Percentiles rank a stretch among this genome's conserved stretches.
Conservation (phyloP, 2,329 filamentous ascomycete species). For the Cadophora gregata region DNA sequence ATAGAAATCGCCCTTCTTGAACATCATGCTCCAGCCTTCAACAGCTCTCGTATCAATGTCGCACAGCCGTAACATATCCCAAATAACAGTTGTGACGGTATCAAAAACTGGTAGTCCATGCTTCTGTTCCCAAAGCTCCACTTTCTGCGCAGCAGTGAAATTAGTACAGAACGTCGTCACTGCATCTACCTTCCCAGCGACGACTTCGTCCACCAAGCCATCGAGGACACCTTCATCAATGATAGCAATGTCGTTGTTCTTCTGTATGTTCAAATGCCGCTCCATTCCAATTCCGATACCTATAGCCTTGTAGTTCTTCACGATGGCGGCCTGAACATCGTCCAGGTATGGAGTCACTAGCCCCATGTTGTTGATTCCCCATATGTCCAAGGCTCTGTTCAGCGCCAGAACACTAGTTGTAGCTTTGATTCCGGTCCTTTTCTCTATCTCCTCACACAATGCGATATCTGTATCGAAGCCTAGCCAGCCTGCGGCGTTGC, state of each 20-base stretch:
- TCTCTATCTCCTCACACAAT: constrained; percentile 48
- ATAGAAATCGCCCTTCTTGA: constrained; percentile 25
- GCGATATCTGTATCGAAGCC: constrained; percentile 49
- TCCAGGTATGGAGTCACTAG: constrained; percentile 51
- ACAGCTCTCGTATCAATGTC: constrained; percentile 43
- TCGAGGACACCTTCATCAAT: constrained; percentile 45
- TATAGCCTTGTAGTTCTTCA: constrained; percentile 45
- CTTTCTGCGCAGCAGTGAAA: constrained; percentile 48
- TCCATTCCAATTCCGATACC: constrained; percentile 45
- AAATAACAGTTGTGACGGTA: constrained; percentile 50
- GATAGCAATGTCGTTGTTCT: constrained; percentile 48
- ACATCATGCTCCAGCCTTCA: constrained; percentile 47
- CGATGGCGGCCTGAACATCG: constrained; percentile 49
- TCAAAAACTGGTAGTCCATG: constrained; percentile 48
- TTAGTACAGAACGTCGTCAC: constrained; percentile 53
- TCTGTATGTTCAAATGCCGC: constrained; percentile 45
- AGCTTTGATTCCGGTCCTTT: constrained; percentile 47
- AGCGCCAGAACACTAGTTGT: constrained; percentile 51
- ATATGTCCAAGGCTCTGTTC: constrained; percentile 44
- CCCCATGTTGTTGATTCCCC: constrained; percentile 43
- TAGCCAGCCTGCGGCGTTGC: constrained; percentile 48
- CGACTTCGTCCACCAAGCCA: constrained; percentile 29
- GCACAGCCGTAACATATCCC: constrained; percentile 48
- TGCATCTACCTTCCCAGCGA: constrained; percentile 41
- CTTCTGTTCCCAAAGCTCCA: constrained; percentile 47